Evolutionary conservation across 441 rosid genomes (phyloP).

Genomic region (Euphorbia corollata): DNA sequence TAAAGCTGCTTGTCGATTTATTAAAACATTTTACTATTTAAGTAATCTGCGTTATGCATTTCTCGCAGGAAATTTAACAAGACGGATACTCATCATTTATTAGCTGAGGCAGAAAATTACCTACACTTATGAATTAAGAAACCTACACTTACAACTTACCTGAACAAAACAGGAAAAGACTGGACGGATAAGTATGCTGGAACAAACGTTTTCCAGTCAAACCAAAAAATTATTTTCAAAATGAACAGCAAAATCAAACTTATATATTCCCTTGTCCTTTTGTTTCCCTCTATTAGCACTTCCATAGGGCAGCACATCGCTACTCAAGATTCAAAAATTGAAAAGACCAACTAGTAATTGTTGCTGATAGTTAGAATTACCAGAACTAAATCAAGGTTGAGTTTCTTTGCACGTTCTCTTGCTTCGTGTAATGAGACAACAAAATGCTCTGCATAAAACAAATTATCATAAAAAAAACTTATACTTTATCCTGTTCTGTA

Average conservation of each 20-base stretch:
- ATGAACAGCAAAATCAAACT: no score
- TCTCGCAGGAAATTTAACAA: not conserved
- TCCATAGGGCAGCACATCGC: not conserved
- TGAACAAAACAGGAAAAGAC: no score
- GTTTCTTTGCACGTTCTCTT: slow-evolving; percentile 33
- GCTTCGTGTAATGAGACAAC: slow-evolving; percentile 41
- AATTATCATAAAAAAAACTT: not conserved
- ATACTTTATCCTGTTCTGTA: not conserved
- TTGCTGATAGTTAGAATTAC: slow-evolving; percentile 22
- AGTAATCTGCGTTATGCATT: not conserved
- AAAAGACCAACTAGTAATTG: not conserved
- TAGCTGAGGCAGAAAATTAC: no score
- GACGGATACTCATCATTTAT: not conserved
- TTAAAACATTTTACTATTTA: not conserved
- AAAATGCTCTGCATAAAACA: slow-evolving; percentile 34
- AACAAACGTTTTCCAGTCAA: not conserved
- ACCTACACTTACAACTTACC: not conserved
- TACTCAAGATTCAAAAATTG: not conserved
- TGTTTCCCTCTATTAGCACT: not conserved
- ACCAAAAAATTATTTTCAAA: not conserved
- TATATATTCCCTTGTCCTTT: no score
- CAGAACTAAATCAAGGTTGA: slow-evolving; percentile 52
- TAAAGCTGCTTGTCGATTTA: not conserved
- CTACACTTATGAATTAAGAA: not conserved
- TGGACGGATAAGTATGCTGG: not conserved